Base-by-base conservation (phyloP, 2,329 filamentous ascomycete species). In the Eurotiales sp. region DNA sequence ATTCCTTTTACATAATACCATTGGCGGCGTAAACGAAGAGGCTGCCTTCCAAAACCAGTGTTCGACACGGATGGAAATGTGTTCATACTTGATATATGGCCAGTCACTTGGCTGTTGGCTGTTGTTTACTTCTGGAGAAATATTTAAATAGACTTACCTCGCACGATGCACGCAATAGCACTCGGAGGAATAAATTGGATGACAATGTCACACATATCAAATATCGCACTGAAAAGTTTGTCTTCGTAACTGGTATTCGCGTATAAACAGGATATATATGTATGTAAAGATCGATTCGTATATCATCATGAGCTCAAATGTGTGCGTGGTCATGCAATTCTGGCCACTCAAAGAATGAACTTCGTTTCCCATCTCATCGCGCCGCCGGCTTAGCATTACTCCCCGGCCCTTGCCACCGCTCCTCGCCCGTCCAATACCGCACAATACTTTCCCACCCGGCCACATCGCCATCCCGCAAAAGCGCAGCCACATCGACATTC, bases 401-500 rank as follows among this genome's bases (percentile, higher is more conserved):
- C 8, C 34, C 21, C 39, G 39, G 57, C n/a, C 69, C 72, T 30
- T 64, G 60, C 73, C 72, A 76, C 53, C 72, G 66, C 62, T 74
- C 72, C 62, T 75, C 71, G 46, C 58, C 65, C 8, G 73, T 77
- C 68, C 66, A 77, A 59, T 69, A 77, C 50, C 73, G 65, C 21
- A 77, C 69, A 48, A 77, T 56, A 47, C 72, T 71, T 59, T 77
- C 74, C 61, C 68, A 75, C 1, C 63, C 75, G 2, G 71, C 62
- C 1, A 65, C 46, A 64, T 77, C 75, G 8, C 72, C 71, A 17
- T 73, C 68, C 21, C 74, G 61, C 50, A 77, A 55, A 42, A 77
- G 58, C 30, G 69, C 72, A 21, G 74, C 73, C 6, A 77, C 65
- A 61, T 77, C 75, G 8, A 76, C 69, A 57, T 77, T 77, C 42